Conservation (phyloP, 179 eudicot genomes). For the Heliamphora pulchella region DNA sequence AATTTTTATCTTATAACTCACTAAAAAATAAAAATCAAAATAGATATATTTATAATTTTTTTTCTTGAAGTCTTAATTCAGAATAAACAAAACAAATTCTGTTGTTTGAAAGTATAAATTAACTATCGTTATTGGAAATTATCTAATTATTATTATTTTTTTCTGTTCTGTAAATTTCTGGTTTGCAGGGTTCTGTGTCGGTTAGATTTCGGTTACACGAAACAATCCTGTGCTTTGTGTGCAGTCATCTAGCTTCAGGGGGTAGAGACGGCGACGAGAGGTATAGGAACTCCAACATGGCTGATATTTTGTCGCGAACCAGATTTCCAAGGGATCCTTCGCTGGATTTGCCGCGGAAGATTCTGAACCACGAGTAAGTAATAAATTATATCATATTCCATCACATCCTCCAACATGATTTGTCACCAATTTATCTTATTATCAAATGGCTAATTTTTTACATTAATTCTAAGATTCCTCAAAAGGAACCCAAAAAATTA, state of each 20-base stretch:
- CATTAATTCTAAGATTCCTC: too few species aligned
- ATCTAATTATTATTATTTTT: neutral
- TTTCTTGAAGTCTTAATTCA: too few species aligned
- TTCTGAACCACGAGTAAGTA: conserved; percentile 40
- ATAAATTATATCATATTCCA: neutral
- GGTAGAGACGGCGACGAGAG: conserved; percentile 35
- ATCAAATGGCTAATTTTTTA: neutral
- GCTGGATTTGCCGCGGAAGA: conserved; percentile 31
- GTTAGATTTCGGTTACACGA: conserved; percentile 37
- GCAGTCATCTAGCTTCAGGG: conserved; percentile 44
- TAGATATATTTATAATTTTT: too few species aligned
- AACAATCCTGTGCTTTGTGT: conserved; percentile 47
- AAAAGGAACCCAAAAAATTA: too few species aligned
- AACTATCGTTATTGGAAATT: too few species aligned
- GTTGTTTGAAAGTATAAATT: too few species aligned
- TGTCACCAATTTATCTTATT: neutral
- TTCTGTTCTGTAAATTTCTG: neutral
- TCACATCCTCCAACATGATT: conserved; percentile 12
- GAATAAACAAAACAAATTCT: too few species aligned
- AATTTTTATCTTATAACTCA: too few species aligned
- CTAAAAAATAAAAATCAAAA: too few species aligned
- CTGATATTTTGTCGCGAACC: conserved; percentile 32
- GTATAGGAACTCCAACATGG: conserved; percentile 26
- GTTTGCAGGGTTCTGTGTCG: conserved; percentile 39
- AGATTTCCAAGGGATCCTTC: conserved; percentile 27